Evolutionary conservation across 768 basidiomycete genomes (phyloP).

Genomic region (Serpula lacrymans): DNA sequence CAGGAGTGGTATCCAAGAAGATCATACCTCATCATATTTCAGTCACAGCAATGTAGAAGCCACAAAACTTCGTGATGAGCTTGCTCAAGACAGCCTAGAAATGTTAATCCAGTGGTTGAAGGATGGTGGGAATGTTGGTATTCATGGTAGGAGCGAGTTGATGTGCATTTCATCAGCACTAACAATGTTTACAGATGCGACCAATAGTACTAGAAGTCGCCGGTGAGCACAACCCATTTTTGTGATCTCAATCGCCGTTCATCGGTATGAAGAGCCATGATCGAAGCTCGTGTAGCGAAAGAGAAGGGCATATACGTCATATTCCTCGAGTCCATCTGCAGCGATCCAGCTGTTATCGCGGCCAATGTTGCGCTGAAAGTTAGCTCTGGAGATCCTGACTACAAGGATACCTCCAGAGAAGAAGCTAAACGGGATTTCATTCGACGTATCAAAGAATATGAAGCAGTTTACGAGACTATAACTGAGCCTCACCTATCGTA

Average conservation of each 20-base stretch:
- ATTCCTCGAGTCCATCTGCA: conserved; percentile 93
- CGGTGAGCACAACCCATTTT: conserved; percentile 43
- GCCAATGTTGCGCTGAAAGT: conserved; percentile 97
- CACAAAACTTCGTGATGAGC: conserved; percentile 68
- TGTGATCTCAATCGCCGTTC: background rate
- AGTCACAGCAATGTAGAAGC: conserved; percentile 82
- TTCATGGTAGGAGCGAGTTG: conserved; percentile 66
- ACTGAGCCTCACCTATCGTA: conserved; percentile 89
- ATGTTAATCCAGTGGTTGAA: conserved; percentile 95
- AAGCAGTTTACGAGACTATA: conserved; percentile 93
- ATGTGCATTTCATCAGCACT: background rate
- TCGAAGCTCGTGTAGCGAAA: conserved; percentile 76
- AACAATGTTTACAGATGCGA: conserved; percentile 85
- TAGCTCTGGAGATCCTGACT: conserved; percentile 95
- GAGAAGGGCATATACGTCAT: conserved; percentile 88
- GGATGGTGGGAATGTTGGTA: conserved; percentile 94
- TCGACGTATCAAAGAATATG: conserved; percentile 88
- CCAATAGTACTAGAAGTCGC: conserved; percentile 80
- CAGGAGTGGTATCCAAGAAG: conserved; percentile 82
- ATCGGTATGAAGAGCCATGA: conserved; percentile 58
- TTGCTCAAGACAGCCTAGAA: conserved; percentile 90
- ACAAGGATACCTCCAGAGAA: conserved; percentile 83
- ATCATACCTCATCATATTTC: conserved; percentile 90
- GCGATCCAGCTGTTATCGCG: conserved; percentile 91
- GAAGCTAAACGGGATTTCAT: conserved; percentile 88